Base-by-base conservation (phyloP, 768 basidiomycete species). In the Hysterangium stoloniferum region DNA sequence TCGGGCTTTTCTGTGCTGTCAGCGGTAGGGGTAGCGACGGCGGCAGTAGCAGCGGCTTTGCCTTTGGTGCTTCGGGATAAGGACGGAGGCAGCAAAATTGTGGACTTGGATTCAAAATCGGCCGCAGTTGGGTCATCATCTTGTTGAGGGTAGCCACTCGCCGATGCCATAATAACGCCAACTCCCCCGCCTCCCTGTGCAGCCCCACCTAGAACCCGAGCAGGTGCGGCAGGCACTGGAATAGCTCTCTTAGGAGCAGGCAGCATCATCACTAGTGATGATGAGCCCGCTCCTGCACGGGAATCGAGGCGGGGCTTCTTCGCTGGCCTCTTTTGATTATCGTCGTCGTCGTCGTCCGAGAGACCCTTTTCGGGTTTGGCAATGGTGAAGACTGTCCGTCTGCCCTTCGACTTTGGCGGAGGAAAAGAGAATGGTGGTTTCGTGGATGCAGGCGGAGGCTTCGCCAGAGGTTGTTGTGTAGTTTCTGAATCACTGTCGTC, bases 211-310 rank as follows among this genome's bases (percentile, higher is more conserved):
- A 89, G 71, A 12, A 85, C 74, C 27, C 81, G 72, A 55, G 77
- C 73, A 4, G 72, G 64, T 25, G 66, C 61, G 20, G 31, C 27
- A 43, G 68, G 61, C 22, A 62, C 59, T n/a, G 71, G 61, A 20
- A 66, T 60, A 48, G 71, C 68, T 61, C 76, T 75, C 65, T 82
- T 86, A 4, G 87, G 87, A 0, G 80, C 76, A 29, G 87, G 87
- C 9, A 90, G 71, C 81, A 88, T 86, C 7, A 75, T 74, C 28
- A 89, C 59, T 42, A 90, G 61, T 2, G 79, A 76, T 0, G 86
- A 89, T 11, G 62, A 61, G 8, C 85, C 85, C 24, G 78, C 78
- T 6, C 81, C 78, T 7, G 24, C 54, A 62, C 46, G 36, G 19
- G 73, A 53, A 29, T 73, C 71, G 33, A 77, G 55, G 22, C 77